phyloP scores from a whole-genome alignment of 495 filamentous ascomycete genomes.

The Tuber microsphaerosporum region DNA sequence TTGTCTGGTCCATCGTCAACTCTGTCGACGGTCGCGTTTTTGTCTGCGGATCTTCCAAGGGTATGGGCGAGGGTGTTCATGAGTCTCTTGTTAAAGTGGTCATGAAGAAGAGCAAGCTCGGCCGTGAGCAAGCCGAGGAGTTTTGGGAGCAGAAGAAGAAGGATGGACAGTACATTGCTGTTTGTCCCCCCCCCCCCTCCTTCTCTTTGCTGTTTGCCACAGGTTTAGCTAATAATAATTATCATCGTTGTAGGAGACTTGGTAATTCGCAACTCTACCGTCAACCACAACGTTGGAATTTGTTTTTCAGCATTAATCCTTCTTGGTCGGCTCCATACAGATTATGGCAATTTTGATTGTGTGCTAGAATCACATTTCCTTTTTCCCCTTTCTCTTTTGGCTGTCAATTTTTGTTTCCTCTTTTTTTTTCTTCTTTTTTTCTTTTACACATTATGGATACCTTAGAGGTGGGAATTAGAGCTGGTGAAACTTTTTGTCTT shows the following conservation, averaged over 20 bases:
- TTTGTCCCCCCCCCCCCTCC: neutral
- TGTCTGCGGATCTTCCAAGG: constrained; percentile 86
- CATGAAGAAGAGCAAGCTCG: constrained; percentile 70
- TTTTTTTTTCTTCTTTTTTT: neutral
- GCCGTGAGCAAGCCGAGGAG: constrained; percentile 60
- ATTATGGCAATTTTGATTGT: neutral
- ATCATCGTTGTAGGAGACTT: neutral
- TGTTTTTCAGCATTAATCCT: neutral
- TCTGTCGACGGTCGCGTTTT: constrained; percentile 87
- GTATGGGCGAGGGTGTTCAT: constrained; percentile 97
- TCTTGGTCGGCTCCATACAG: neutral
- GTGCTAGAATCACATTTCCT: neutral
- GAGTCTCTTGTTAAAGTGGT: constrained; percentile 70
- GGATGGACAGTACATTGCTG: constrained; percentile 78
- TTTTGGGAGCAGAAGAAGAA: constrained; percentile 82
- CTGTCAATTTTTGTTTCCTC: neutral
- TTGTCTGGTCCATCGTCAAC: constrained; percentile 96
- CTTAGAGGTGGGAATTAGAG: neutral
- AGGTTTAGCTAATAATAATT: neutral
- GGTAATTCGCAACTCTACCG: neutral
- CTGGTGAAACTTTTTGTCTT: neutral
- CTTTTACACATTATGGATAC: neutral
- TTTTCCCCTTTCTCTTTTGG: neutral
- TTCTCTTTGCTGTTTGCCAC: neutral
- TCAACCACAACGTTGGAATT: neutral